Evolutionary conservation across 306 rosid species (phyloP).

Genomic region (Fagus crenata): DNA sequence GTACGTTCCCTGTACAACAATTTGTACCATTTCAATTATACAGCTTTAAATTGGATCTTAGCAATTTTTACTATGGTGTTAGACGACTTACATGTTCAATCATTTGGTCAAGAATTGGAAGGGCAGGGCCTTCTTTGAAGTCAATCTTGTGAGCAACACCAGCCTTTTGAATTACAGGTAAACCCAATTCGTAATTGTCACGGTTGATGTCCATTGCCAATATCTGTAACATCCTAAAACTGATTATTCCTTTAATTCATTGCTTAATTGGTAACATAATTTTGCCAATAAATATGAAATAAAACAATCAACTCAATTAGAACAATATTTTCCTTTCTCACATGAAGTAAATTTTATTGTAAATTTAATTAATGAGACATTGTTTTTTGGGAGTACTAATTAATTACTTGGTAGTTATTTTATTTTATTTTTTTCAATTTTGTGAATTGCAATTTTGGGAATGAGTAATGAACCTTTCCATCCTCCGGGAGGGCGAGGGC

Average conservation of each 20-base stretch:
- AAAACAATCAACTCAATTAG: too few relatives aligned
- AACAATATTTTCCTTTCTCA: too few relatives aligned
- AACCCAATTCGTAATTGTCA: slow-evolving; percentile 85
- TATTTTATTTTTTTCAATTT: too few relatives aligned
- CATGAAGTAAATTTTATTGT: too few relatives aligned
- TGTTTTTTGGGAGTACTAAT: too few relatives aligned
- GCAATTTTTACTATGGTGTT: neutral
- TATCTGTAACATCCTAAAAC: slow-evolving; percentile 47
- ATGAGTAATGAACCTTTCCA: slow-evolving; percentile 58
- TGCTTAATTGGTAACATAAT: neutral
- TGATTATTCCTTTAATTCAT: neutral
- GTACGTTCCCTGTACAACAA: slow-evolving; percentile 51
- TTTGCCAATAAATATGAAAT: too few relatives aligned
- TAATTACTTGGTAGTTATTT: too few relatives aligned
- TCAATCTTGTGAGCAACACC: slow-evolving; percentile 89
- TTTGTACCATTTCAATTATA: too few relatives aligned
- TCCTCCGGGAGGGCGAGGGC: slow-evolving; percentile 93
- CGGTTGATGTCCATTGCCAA: slow-evolving; percentile 90
- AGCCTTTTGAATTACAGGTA: slow-evolving; percentile 68
- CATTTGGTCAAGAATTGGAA: slow-evolving; percentile 75
- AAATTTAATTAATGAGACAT: too few relatives aligned
- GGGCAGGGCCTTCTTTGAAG: slow-evolving; percentile 94
- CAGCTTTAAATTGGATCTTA: too few relatives aligned
- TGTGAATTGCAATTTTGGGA: too few relatives aligned
- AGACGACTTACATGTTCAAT: slow-evolving; percentile 49